Evolutionary conservation across 1,139 yeast species (phyloP).

Genomic region (Taphrina wiesneri): DNA sequence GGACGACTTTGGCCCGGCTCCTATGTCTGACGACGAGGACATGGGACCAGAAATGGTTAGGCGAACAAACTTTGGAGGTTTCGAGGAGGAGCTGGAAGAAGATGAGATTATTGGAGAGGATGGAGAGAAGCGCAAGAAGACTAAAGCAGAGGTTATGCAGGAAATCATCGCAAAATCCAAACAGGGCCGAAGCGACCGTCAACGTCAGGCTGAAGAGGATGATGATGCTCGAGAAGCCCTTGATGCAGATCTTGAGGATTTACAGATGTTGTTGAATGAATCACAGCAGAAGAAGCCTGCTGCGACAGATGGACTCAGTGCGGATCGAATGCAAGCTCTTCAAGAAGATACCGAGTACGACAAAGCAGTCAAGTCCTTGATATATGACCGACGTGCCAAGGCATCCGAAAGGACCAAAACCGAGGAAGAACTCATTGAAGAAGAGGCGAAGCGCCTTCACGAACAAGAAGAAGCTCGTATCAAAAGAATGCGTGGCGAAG

Average conservation of each 20-base stretch:
- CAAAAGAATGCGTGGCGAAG: constrained; percentile 82
- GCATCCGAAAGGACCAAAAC: constrained; percentile 98
- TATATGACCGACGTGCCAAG: constrained; percentile 80
- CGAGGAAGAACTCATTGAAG: constrained; percentile 69
- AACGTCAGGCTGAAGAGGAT: constrained; percentile 68
- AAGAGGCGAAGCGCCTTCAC: constrained; percentile 65
- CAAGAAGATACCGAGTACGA: constrained; percentile 67
- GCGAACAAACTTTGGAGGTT: constrained; percentile 40
- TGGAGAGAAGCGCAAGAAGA: constrained; percentile 63
- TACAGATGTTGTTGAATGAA: constrained; percentile 45
- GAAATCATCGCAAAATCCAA: constrained; percentile 95
- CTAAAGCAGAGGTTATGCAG: constrained; percentile 93
- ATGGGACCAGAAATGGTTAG: constrained; percentile 35
- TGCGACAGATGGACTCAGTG: constrained; percentile 44
- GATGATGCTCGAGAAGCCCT: constrained; percentile 71
- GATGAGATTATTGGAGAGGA: constrained; percentile 45
- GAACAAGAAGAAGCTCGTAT: constrained; percentile 73
- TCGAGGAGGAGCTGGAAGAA: constrained; percentile 43
- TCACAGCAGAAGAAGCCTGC: constrained; percentile 36
- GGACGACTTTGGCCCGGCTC: constrained; percentile 52
- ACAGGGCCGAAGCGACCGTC: constrained; percentile 83
- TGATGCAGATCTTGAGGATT: constrained; percentile 72
- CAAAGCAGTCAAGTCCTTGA: constrained; percentile 71
- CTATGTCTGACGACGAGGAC: constrained; percentile 51
- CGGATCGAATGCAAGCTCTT: constrained; percentile 26